Percentiles rank a stretch among this genome's conserved stretches.
Conservation (phyloP, 2,329 filamentous ascomycete genomes). For the Endothia cerciana region DNA sequence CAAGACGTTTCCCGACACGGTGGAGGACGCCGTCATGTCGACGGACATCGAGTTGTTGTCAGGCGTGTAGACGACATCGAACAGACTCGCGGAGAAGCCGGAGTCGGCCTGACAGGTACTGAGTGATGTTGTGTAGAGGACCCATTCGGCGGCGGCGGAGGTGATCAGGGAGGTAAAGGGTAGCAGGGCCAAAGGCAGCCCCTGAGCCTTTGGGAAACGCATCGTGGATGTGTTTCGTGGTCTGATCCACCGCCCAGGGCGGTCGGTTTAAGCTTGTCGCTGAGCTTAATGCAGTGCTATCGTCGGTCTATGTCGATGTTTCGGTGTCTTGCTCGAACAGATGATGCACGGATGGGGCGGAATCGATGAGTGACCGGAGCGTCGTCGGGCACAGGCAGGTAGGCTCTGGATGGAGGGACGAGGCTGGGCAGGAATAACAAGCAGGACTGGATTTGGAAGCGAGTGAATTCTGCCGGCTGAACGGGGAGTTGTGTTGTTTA, state of each 20-base stretch:
- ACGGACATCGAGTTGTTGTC: constrained; percentile 66
- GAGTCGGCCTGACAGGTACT: constrained; percentile 77
- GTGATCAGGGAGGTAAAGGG: constrained; percentile 29
- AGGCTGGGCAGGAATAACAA: constrained; percentile 10
- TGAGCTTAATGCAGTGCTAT: constrained; percentile 8
- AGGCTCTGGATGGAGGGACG: no score
- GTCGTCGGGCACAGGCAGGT: no score
- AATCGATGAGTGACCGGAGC: no score
- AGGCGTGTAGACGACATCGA: constrained; percentile 74
- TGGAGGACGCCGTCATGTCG: constrained; percentile 72
- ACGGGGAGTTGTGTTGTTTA: not conserved
- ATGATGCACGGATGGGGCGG: constrained; percentile 1
- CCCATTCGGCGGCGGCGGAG: constrained; percentile 32
- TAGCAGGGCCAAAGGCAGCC: constrained; percentile 19
- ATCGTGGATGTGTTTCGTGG: constrained; percentile 16
- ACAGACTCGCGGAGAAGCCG: constrained; percentile 77
- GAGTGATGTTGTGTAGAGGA: constrained; percentile 59
- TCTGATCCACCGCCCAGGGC: constrained; percentile 4
- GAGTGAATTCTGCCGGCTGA: constrained; percentile 1
- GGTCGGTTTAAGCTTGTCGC: constrained; percentile 4
- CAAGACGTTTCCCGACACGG: constrained; percentile 73
- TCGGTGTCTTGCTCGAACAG: not conserved
- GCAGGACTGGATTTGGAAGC: constrained; percentile 5
- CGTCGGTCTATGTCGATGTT: not conserved
- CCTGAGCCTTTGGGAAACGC: constrained; percentile 23